Percentiles rank a stretch among this genome's conserved stretches.
Conservation (phyloP, 495 filamentous ascomycete genomes). For the Aspergillus cristatus region DNA sequence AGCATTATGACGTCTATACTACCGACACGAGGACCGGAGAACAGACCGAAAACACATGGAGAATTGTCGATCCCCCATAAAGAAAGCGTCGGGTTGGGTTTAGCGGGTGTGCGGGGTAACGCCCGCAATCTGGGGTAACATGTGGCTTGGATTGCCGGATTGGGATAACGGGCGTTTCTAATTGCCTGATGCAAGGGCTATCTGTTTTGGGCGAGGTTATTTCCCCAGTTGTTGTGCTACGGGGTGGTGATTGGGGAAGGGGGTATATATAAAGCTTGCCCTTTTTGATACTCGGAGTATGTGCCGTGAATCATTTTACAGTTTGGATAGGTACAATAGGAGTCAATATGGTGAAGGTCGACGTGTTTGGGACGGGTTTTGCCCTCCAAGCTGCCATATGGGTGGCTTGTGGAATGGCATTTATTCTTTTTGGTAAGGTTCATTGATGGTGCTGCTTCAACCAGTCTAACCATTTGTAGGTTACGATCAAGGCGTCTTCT, state of each 20-base stretch:
- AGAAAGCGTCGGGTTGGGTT: too few species aligned
- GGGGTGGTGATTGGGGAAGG: background rate
- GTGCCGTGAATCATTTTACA: too few species aligned
- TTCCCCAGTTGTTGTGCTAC: too few species aligned
- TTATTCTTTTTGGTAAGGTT: background rate
- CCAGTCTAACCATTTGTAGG: constrained; percentile 10
- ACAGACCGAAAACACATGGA: too few species aligned
- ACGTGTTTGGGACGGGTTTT: background rate
- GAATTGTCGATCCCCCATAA: too few species aligned
- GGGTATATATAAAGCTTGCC: background rate
- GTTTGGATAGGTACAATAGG: background rate
- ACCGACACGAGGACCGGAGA: too few species aligned
- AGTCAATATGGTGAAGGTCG: background rate
- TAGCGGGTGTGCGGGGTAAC: too few species aligned
- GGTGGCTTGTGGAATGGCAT: background rate
- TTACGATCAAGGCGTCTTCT: constrained; percentile 50
- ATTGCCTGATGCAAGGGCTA: background rate
- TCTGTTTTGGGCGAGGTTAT: background rate
- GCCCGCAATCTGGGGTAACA: too few species aligned
- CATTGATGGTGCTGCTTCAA: too few species aligned
- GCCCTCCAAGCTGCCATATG: background rate
- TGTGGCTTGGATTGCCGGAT: background rate
- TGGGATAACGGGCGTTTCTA: background rate
- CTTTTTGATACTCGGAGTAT: too few species aligned
- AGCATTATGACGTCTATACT: too few species aligned